phyloP scores from a whole-genome alignment of 2,329 filamentous ascomycete species.

The Aschersonia sp. region DNA sequence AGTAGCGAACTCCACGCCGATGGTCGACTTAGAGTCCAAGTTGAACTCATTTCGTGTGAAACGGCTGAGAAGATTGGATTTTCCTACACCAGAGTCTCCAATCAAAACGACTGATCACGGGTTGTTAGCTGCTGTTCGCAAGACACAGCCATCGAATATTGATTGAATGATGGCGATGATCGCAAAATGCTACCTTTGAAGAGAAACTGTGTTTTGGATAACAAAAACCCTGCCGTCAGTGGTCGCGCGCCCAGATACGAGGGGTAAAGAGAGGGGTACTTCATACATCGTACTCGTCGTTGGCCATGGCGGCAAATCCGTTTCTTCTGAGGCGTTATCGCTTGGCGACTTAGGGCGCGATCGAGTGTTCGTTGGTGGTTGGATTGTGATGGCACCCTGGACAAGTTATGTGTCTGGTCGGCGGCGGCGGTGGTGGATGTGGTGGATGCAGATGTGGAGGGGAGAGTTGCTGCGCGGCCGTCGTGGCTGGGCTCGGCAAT shows the following conservation, averaged over 20 bases:
- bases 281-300: conserved; percentile 99
- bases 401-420: neutral
- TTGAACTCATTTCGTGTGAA: conserved; percentile 99
- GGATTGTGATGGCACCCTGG: neutral
- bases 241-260: conserved; percentile 9
- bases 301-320: conserved; percentile 60
- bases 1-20: conserved; percentile 98
- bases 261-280: conserved; percentile 6
- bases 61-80: conserved; percentile 98
- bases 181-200: conserved; percentile 68
- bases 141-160: no score
- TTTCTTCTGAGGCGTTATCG: conserved; percentile 1
- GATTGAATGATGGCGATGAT: conserved; percentile 2
- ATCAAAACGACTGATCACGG: conserved; percentile 78
- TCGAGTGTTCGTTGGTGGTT: neutral
- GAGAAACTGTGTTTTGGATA: conserved; percentile 55
- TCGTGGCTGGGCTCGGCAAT: conserved; percentile 1
- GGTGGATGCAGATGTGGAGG: conserved; percentile 4
- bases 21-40: conserved; percentile 97
- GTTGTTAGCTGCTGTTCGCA: neutral
- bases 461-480: conserved; percentile 1
- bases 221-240: conserved; percentile 15
- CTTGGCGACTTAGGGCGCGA: neutral
- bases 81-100: conserved; percentile 97
- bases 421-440: neutral